Evolutionary conservation across 805 yeast genomes (phyloP), one percentile per base, ranked within the genome.

Genomic region (Wickerhamiella bombiphila): DNA sequence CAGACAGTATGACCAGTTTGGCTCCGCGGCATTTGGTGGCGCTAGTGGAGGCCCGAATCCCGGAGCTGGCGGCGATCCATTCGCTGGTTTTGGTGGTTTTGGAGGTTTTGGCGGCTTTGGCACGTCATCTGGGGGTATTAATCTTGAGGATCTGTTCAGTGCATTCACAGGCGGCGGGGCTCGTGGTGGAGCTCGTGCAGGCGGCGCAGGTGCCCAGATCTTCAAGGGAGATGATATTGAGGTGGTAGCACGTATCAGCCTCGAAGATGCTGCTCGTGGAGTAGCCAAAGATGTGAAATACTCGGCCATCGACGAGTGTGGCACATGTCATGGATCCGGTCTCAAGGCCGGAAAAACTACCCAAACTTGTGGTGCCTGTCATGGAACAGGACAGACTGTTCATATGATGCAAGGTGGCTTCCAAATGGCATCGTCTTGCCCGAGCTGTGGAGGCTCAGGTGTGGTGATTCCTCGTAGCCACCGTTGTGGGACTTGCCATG

Each of bases 371-470:
- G 62, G 72, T 1, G 61, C 81, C 2, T 91, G 99, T 65, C 82
- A 83, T 40, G 99, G 99, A 41, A 72, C 94, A 0, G 99, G 99
- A 3, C 78, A 86, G 25, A 74, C 78, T 14, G 79, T 85, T 16
- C 96, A 88, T 51, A 66, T 75, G 34, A 69, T 80, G 54, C 77
- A 77, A 48, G 95, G 93, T 3, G 97, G 97, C 0, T 91, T 88
- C 70, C 95, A 86, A 52, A 85, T 91, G 94, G 77, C 94, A 2
- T 75, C 94, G 0, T 83, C 95, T 9, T 91, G 99, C 68, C 67
- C 67, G 35, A 63, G 75, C 3, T 91, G 99, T 66, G 74, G 69
- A 32, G 99, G 99, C 29, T 64, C 80, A 4, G 99, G 99, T 38
- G 91, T 83, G 1, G 68, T 65, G 3, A 73, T 85, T 35, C 70